phyloP scores from a whole-genome alignment of 169 alveolate species.

The Eimeria nieschulzi region DNA sequence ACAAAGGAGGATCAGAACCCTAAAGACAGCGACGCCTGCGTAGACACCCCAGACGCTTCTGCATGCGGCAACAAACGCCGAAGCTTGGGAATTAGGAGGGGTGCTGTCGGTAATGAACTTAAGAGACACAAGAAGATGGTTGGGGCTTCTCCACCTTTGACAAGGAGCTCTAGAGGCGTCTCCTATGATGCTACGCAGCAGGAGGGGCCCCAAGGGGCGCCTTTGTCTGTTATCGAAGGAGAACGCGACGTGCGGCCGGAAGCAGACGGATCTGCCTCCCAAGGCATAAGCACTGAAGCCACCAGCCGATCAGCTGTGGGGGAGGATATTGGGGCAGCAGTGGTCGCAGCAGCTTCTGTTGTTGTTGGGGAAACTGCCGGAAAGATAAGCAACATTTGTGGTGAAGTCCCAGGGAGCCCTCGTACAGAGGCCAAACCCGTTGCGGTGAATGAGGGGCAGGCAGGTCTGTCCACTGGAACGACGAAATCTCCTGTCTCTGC shows the following conservation, averaged over 20 bases:
- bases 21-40: background rate
- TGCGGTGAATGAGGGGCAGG: background rate
- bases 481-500: constrained; percentile 23
- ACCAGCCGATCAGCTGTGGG: background rate
- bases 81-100: background rate
- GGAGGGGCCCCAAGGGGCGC: background rate
- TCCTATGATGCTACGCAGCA: background rate
- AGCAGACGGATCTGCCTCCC: constrained; percentile 15
- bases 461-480: background rate
- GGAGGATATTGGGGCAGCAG: background rate
- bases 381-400: background rate
- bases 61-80: constrained; percentile 45
- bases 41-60: background rate
- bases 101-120: background rate
- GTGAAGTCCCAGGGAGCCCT: constrained; percentile 2
- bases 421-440: background rate
- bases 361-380: background rate
- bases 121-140: constrained; percentile 24
- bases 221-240: background rate
- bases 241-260: constrained; percentile 25
- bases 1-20: background rate
- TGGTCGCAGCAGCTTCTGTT: background rate
- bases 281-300: constrained; percentile 8
- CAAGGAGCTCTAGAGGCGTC: background rate
- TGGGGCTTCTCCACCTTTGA: background rate